Percentiles rank a stretch among this genome's conserved stretches.
Conservation (phyloP, 2,329 filamentous ascomycete genomes). For the Fusarium graminum region DNA sequence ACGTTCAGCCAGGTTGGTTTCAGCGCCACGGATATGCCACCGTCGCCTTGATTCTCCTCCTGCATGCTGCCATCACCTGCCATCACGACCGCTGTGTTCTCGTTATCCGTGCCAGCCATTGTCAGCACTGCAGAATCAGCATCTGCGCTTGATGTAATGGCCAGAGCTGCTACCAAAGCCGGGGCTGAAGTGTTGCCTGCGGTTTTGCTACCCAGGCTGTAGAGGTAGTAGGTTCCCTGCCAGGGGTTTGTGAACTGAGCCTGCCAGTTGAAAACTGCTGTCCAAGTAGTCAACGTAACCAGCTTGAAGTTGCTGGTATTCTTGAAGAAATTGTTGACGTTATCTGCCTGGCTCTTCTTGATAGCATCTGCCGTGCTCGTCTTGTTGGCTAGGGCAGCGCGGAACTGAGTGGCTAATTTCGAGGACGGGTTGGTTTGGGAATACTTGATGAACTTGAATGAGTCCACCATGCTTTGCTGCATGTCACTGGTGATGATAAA, state of each 20-base stretch:
- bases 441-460: slow-evolving; percentile 20
- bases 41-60: neutral
- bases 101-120: neutral
- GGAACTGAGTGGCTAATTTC: neutral
- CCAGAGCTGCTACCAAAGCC: neutral
- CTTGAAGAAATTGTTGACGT: slow-evolving; percentile 1
- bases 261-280: neutral
- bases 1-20: neutral
- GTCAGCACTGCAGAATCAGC: neutral
- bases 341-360: neutral
- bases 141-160: neutral
- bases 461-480: slow-evolving; percentile 10
- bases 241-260: slow-evolving; percentile 15
- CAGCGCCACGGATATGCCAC: neutral
- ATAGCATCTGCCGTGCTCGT: neutral
- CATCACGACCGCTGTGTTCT: neutral
- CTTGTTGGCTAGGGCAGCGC: neutral
- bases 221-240: slow-evolving; percentile 20
- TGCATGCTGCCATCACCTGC: neutral
- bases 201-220: neutral
- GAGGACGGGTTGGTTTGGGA: neutral
- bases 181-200: neutral
- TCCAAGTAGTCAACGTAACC: neutral
- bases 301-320: neutral
- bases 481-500: neutral